These are phyloP conservation scores for Wickerhamiella infanticola DNA, from an alignment of 1,139 yeast species.

Conservation along the genomic window DNA sequence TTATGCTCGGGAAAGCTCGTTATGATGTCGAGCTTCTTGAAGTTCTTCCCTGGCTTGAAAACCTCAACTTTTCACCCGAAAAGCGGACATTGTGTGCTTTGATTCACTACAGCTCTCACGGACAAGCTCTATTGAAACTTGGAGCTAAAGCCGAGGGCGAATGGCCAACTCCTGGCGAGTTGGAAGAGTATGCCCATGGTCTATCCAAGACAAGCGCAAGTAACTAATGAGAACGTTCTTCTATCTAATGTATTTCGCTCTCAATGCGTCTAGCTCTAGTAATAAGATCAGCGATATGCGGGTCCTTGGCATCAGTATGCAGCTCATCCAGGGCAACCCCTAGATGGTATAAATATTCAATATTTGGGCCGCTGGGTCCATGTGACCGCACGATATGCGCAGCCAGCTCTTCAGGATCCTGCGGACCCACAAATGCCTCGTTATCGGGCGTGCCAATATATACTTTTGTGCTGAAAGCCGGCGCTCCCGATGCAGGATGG, in stretches of 20 bases:
- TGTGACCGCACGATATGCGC: conserved; percentile 34
- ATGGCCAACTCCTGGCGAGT: conserved; percentile 21
- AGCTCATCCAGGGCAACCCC: conserved; percentile 38
- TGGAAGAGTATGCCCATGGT: conserved; percentile 9
- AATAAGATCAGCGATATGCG: conserved; percentile 25
- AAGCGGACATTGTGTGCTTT: conserved; percentile 20
- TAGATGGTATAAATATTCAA: conserved; percentile 48
- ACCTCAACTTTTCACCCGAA: conserved; percentile 34
- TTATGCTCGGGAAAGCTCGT: conserved; percentile 33
- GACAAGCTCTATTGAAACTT: conserved; percentile 17
- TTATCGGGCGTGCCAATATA: conserved; percentile 77
- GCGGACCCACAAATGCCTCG: conserved; percentile 70
- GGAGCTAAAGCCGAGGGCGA: conserved; percentile 17
- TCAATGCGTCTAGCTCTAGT: conserved; percentile 10
- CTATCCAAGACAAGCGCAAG: neutral
- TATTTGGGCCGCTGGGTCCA: conserved; percentile 77
- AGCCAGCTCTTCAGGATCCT: conserved; percentile 47
- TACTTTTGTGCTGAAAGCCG: conserved; percentile 34
- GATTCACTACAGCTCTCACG: conserved; percentile 21
- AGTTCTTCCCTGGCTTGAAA: conserved; percentile 45
- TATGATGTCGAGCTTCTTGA: conserved; percentile 37
- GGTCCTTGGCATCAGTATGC: conserved; percentile 26
- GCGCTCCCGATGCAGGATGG: conserved; percentile 23
- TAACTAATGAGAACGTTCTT: no score
- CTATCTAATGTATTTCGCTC: neutral